These are phyloP conservation scores for Chalciporus piperatoides DNA, from an alignment of 1,284 basidiomycete genomes.

Conservation along the genomic window DNA sequence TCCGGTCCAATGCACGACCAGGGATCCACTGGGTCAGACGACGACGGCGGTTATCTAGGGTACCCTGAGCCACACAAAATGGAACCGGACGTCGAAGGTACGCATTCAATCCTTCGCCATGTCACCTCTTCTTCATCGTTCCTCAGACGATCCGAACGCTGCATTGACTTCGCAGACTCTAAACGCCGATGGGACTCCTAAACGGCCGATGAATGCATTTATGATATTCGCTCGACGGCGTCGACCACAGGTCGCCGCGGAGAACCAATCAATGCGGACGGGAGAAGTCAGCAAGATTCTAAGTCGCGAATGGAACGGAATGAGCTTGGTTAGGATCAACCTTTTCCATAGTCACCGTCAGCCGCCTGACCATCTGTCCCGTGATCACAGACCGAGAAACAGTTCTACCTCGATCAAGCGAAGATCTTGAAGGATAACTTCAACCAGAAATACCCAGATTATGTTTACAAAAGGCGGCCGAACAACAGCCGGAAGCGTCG, in stretches of 20 bases:
- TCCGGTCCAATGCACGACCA: slow-evolving; percentile 34
- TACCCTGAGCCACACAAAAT: slow-evolving; percentile 38
- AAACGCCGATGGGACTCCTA: slow-evolving; percentile 79
- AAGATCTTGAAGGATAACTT: slow-evolving; percentile 79
- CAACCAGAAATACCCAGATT: slow-evolving; percentile 82
- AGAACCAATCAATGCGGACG: slow-evolving; percentile 80
- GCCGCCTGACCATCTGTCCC: slow-evolving; percentile 21
- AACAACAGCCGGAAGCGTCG: slow-evolving; percentile 77
- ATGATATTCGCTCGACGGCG: slow-evolving; percentile 85
- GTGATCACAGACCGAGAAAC: slow-evolving; percentile 61
- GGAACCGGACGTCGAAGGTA: slow-evolving; percentile 45
- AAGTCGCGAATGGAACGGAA: slow-evolving; percentile 74
- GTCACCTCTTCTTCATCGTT: slow-evolving; percentile 15
- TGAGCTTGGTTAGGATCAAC: slow-evolving; percentile 53
- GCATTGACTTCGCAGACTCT: slow-evolving; percentile 70
- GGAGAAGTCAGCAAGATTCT: slow-evolving; percentile 82
- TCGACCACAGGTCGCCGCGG: slow-evolving; percentile 74
- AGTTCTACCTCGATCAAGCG: slow-evolving; percentile 80
- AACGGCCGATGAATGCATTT: slow-evolving; percentile 86
- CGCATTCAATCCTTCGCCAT: slow-evolving; percentile 16
- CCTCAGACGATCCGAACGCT: slow-evolving; percentile 46
- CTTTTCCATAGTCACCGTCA: slow-evolving; percentile 7
- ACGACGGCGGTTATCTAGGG: slow-evolving; percentile 33
- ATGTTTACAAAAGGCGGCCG: slow-evolving; percentile 77
- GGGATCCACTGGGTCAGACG: slow-evolving; percentile 48